phyloP scores from a whole-genome alignment of 2,329 filamentous ascomycete species.

The Stromatinia cepivora region DNA sequence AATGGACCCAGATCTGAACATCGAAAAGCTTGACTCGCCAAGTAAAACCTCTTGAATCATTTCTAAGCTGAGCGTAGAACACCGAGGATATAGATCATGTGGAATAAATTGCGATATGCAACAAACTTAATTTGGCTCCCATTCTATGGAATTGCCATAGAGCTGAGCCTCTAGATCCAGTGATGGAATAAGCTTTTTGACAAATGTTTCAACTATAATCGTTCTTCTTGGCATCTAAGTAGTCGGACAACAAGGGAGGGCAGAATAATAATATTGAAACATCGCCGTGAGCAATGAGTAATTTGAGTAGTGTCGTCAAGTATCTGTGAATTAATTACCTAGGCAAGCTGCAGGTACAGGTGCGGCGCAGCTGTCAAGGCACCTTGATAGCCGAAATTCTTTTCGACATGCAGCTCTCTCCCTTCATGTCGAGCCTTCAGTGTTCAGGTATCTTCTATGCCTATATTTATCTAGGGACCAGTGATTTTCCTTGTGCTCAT shows the following conservation, averaged over 20 bases:
- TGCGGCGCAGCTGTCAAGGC: not conserved
- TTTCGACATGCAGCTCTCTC: not conserved
- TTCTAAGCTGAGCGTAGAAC: not conserved
- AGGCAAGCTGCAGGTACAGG: not conserved
- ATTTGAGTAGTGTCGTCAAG: not conserved
- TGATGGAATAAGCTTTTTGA: not conserved
- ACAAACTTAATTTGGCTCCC: not conserved
- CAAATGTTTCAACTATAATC: not conserved
- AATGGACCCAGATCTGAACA: not conserved
- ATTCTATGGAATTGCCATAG: not conserved
- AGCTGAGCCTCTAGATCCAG: not conserved
- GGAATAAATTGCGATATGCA: slow-evolving; percentile 1
- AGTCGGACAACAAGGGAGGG: not conserved
- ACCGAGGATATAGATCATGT: not conserved
- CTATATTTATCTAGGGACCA: not conserved
- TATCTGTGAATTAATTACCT: not conserved
- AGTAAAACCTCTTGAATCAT: not conserved
- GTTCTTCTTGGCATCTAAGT: not conserved
- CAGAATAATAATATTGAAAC: not conserved
- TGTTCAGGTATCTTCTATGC: not conserved
- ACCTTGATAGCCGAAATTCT: not conserved
- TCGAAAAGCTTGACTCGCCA: not conserved
- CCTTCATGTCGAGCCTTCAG: not conserved
- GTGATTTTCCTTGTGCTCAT: not conserved
- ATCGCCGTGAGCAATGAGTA: not conserved